Base-by-base conservation (phyloP, 2,329 filamentous ascomycete genomes). In the Dichotomopilus funicola region DNA sequence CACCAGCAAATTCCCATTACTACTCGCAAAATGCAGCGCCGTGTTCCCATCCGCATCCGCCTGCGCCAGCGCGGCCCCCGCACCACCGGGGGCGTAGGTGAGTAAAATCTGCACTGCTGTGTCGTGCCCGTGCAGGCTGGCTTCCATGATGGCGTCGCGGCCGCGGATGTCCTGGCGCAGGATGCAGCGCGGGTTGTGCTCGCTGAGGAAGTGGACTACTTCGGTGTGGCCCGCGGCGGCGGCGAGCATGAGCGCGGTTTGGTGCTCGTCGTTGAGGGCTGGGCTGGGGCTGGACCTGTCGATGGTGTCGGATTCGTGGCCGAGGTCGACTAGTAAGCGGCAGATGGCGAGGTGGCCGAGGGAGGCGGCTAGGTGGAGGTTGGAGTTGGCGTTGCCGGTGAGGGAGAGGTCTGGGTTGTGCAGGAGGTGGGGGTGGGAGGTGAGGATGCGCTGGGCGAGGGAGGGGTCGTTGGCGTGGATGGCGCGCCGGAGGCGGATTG, bases 181-280 rank as follows among this genome's bases (percentile, higher is more conserved):
- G 49, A 92, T 85, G 59, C 77, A 82, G 10, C 74, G 69, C 0
- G 85, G 81, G 65, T 88, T 83, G 13, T 76, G 68, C 58, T 84
- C 78, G 66, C 84, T 83, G 5, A 95, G 78, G 38, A 88, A 75
- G 59, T 87, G 82, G 11, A 90, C 89, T 27, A 89, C 81, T 49
- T 89, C 85, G 61, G 86, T 83, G 64, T 89, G 86, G 11, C 87
- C 86, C 1, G 78, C 78, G 6, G 73, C 73, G 1, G 88, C 82
- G 9, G 90, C 90, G 2, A 94, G 78, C 82, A 92, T 91, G 49
- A 95, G 76, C 0, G 90, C 86, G 0, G 90, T 95, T 66, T 92
- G 86, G 65, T 88, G 83, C 59, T 85, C 78, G 64, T 89, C 87
- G 69, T 95, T 95, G 60, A 90, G 78, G 10, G 86, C 87, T 35